Percentiles rank a stretch among this genome's conserved stretches.
Conservation (phyloP, 1,139 yeast genomes). For the Saccharomycopsis crataegensis region DNA sequence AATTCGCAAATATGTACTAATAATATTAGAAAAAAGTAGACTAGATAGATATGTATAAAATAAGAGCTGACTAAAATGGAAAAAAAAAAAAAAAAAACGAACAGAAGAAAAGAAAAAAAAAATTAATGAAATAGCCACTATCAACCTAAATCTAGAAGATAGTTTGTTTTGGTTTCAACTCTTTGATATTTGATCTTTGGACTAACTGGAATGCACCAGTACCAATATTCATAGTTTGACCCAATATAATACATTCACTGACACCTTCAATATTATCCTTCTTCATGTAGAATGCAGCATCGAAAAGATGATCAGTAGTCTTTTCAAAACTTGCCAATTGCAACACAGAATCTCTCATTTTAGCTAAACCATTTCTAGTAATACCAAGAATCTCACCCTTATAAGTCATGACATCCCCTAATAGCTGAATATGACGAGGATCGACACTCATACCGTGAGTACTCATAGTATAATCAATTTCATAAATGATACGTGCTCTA, state of each 20-base stretch:
- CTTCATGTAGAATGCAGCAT: constrained; percentile 97
- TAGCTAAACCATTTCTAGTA: constrained; percentile 94
- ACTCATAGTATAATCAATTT: constrained; percentile 96
- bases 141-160: constrained; percentile 3
- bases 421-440: constrained; percentile 95
- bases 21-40: too few species aligned
- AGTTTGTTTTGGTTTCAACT: constrained; percentile 37
- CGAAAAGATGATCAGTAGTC: constrained; percentile 96
- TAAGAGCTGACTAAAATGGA: neutral
- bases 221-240: constrained; percentile 96
- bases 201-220: constrained; percentile 93
- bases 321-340: constrained; percentile 97
- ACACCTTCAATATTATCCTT: constrained; percentile 95
- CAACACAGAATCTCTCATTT: constrained; percentile 96
- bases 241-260: constrained; percentile 93
- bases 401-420: constrained; percentile 98
- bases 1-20: too few species aligned
- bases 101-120: neutral
- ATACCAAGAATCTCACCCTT: constrained; percentile 98
- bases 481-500: constrained; percentile 82
- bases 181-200: constrained; percentile 42
- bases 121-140: neutral
- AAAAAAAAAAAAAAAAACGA: neutral
- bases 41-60: too few species aligned
- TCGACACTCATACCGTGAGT: constrained; percentile 99